These are phyloP conservation scores for Termitomyces titanicus DNA, from an alignment of 768 basidiomycete genomes.

Conservation along the genomic window DNA sequence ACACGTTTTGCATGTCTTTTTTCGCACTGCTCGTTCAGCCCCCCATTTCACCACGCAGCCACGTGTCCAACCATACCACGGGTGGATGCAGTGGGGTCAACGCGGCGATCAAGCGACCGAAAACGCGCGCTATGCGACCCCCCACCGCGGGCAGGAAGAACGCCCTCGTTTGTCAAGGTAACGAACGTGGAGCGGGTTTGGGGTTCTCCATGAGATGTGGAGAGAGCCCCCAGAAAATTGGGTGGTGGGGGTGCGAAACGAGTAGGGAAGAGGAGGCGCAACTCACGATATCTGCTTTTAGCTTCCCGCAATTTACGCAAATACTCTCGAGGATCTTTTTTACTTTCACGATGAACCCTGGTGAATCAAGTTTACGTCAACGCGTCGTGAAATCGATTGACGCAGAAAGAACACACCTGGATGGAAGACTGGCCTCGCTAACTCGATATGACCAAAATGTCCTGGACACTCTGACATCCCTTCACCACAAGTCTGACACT, in stretches of 20 bases:
- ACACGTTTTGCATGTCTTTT: constrained; percentile 45
- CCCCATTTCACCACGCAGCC: constrained; percentile 95
- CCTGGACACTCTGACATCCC: constrained; percentile 99
- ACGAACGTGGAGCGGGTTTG: constrained; percentile 83
- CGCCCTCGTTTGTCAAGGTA: constrained; percentile 77
- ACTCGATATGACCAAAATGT: constrained; percentile 98
- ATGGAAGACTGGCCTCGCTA: constrained; percentile 96
- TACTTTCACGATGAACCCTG: constrained; percentile 97
- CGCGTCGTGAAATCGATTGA: neutral
- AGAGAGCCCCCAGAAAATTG: constrained; percentile 99
- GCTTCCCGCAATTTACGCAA: constrained; percentile 97
- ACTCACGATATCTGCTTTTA: constrained; percentile 98
- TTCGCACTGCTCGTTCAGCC: constrained; percentile 96
- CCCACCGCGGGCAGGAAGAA: constrained; percentile 74
- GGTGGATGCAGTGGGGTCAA: constrained; percentile 60
- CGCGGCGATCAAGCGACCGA: constrained; percentile 95
- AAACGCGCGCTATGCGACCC: constrained; percentile 69
- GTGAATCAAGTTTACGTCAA: neutral
- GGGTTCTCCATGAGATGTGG: constrained; percentile 88
- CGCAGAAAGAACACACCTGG: constrained; percentile 58
- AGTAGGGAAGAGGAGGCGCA: constrained; percentile 71
- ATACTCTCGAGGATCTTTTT: constrained; percentile 99
- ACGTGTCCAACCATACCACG: constrained; percentile 77
- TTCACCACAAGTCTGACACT: constrained; percentile 99
- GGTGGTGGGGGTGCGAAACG: constrained; percentile 94